Percentiles rank a stretch among this genome's conserved stretches.
These are phyloP conservation scores for Hypoxylon sp. DNA, from an alignment of 2,329 filamentous ascomycete genomes.

Conservation along the genomic window DNA sequence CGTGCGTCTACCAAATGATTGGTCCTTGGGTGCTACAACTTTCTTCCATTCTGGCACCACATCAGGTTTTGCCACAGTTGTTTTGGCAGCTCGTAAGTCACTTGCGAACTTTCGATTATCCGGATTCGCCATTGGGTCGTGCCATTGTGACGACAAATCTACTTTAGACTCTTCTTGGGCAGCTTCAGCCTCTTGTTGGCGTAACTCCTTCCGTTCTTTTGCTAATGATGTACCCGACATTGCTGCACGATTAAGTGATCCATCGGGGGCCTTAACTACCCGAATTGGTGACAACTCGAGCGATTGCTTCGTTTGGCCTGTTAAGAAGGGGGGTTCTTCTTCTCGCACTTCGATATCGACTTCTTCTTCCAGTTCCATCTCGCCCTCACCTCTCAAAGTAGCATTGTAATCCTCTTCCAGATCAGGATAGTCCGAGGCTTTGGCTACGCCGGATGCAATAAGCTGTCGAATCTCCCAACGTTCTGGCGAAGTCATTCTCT, in stretches of 20 bases:
- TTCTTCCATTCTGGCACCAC: constrained; percentile 92
- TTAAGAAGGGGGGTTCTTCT: constrained; percentile 94
- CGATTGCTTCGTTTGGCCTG: constrained; percentile 95
- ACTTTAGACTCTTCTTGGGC: constrained; percentile 79
- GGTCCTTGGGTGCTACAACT: constrained; percentile 79
- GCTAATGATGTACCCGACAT: constrained; percentile 91
- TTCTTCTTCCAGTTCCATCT: constrained; percentile 93
- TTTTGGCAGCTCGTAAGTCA: constrained; percentile 76
- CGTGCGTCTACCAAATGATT: constrained; percentile 85
- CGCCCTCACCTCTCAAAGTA: constrained; percentile 83
- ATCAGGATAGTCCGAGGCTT: constrained; percentile 92
- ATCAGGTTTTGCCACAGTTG: constrained; percentile 66
- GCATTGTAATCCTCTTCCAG: constrained; percentile 93
- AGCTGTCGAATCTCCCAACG: constrained; percentile 97
- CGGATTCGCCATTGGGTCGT: constrained; percentile 91
- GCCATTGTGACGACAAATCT: constrained; percentile 90
- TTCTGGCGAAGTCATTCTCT: constrained; percentile 95
- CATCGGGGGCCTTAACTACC: constrained; percentile 96
- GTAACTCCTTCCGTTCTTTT: constrained; percentile 87
- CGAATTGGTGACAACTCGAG: constrained; percentile 94
- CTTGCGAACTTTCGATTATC: constrained; percentile 89
- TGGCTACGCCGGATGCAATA: constrained; percentile 92
- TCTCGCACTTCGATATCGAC: constrained; percentile 97
- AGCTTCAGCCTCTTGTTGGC: constrained; percentile 87
- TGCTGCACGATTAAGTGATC: constrained; percentile 95